Evolutionary conservation across 164 flowering plant genomes (phyloP).

Genomic region (Euptelea pleiosperma): DNA sequence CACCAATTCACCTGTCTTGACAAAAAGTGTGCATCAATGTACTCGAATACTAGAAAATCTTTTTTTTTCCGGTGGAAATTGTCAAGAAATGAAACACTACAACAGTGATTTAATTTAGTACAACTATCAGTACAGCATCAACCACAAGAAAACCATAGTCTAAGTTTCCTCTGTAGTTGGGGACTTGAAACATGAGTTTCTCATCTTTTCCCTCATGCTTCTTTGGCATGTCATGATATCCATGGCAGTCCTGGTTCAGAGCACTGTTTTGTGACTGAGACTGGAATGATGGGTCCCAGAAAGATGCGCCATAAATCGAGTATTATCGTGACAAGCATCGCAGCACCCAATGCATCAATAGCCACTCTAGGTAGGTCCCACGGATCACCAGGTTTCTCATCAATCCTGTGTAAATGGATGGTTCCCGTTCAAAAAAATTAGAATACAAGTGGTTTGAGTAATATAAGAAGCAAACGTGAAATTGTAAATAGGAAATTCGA

Average conservation of each 20-base stretch:
- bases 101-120: too few relatives aligned
- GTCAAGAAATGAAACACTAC: too few relatives aligned
- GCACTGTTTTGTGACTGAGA: conserved; percentile 57
- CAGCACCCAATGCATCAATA: conserved; percentile 86
- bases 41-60: too few relatives aligned
- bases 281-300: conserved; percentile 70
- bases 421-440: conserved; percentile 2
- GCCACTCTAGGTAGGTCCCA: conserved; percentile 93
- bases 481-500: too few relatives aligned
- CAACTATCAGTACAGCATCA: too few relatives aligned
- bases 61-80: too few relatives aligned
- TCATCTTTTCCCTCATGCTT: not conserved
- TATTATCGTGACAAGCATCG: conserved; percentile 90
- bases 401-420: conserved; percentile 50
- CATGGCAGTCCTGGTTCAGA: conserved; percentile 73
- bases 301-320: conserved; percentile 92
- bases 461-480: not conserved
- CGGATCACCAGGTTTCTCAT: conserved; percentile 64
- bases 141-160: too few relatives aligned
- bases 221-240: conserved; percentile 40
- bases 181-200: not conserved
- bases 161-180: too few relatives aligned
- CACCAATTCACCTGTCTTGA: too few relatives aligned
- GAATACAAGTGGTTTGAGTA: not conserved
- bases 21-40: too few relatives aligned